These are phyloP conservation scores for Elasticomyces elasticus DNA, from an alignment of 495 filamentous ascomycete genomes.

Conservation along the genomic window DNA sequence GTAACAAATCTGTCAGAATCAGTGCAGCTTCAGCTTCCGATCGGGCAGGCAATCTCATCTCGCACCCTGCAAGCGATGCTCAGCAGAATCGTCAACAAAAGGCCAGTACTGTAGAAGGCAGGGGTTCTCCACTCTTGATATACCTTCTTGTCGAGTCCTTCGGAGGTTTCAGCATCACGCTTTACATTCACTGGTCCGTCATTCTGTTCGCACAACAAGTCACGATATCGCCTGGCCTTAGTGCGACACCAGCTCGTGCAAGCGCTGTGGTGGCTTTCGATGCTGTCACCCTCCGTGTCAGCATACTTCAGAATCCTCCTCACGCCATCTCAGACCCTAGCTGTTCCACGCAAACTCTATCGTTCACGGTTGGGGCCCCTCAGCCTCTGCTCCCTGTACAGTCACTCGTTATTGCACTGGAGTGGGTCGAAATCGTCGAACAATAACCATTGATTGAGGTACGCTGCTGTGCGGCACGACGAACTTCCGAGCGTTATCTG, in stretches of 20 bases:
- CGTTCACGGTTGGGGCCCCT: too few relatives aligned
- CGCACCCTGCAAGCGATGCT: not conserved
- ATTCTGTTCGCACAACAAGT: not conserved
- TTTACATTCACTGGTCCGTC: not conserved
- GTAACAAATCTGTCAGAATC: too few relatives aligned
- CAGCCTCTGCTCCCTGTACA: too few relatives aligned
- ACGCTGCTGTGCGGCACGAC: too few relatives aligned
- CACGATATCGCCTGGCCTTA: not conserved
- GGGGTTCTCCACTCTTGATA: not conserved
- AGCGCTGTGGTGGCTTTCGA: not conserved
- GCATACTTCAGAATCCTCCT: too few relatives aligned
- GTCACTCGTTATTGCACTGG: too few relatives aligned
- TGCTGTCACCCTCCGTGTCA: not conserved
- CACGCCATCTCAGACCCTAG: too few relatives aligned
- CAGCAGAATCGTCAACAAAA: not conserved
- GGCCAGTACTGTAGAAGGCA: not conserved
- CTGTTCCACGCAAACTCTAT: too few relatives aligned
- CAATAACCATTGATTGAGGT: too few relatives aligned
- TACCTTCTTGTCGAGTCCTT: not conserved
- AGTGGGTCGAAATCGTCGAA: too few relatives aligned
- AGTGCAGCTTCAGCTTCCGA: too few relatives aligned
- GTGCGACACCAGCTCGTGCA: not conserved
- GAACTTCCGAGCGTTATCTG: too few relatives aligned
- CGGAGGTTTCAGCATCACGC: not conserved
- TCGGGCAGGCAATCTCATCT: not conserved